A percentile compares a stretch with the other conserved stretches of the same genome.
These are phyloP conservation scores for Crataegus laevigata DNA, from an alignment of 306 rosid species.

Conservation along the genomic window DNA sequence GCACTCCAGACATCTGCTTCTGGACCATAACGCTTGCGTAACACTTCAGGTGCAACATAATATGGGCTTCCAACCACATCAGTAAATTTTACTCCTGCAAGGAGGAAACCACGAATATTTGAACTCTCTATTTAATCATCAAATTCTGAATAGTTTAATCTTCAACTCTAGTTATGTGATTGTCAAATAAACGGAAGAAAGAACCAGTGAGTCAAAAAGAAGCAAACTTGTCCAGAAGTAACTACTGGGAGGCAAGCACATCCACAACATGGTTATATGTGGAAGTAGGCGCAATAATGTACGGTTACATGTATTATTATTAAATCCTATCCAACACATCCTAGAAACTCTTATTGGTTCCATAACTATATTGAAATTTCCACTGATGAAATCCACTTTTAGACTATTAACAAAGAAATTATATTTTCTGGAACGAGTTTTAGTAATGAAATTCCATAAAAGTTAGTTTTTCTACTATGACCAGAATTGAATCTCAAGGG, in stretches of 20 bases:
- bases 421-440: no score
- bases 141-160: no score
- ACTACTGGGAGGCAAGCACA: neutral
- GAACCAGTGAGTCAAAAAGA: neutral
- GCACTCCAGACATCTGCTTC: constrained; percentile 99
- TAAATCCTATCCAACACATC: neutral
- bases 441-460: no score
- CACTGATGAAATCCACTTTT: no score
- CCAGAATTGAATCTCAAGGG: no score
- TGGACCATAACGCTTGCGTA: constrained; percentile 81
- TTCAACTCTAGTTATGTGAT: neutral
- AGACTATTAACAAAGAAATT: no score
- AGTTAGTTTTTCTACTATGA: no score
- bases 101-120: constrained; percentile 14
- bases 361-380: neutral
- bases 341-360: neutral
- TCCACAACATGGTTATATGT: neutral
- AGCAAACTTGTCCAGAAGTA: neutral
- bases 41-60: constrained; percentile 97
- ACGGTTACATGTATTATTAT: neutral
- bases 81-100: constrained; percentile 66
- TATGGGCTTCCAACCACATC: constrained; percentile 99
- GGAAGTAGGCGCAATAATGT: neutral
- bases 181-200: constrained; percentile 9
- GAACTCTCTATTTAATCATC: constrained; percentile 9